A percentile compares a stretch with the other conserved stretches of the same genome.
These are phyloP conservation scores for Hydnomerulius pinastri DNA, from an alignment of 768 basidiomycete genomes.

Conservation along the genomic window DNA sequence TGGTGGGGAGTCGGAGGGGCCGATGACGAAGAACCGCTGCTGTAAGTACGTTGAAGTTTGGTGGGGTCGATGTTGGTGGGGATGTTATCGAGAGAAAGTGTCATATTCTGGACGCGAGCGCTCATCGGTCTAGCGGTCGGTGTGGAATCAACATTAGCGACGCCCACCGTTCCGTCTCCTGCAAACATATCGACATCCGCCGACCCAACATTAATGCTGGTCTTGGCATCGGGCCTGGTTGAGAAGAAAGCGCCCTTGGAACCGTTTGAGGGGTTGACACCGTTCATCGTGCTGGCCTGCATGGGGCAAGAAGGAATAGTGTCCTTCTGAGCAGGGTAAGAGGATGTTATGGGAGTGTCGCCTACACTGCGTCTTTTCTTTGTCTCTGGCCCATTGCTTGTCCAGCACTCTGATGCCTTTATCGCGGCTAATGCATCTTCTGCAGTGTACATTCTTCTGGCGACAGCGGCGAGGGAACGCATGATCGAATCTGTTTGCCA, in stretches of 20 bases:
- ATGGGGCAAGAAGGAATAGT: slow-evolving; percentile 10
- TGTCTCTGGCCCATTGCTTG: slow-evolving; percentile 39
- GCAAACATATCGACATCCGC: slow-evolving; percentile 31
- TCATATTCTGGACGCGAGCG: slow-evolving; percentile 41
- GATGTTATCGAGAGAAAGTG: slow-evolving; percentile 55
- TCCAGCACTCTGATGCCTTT: slow-evolving; percentile 38
- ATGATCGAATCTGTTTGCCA: slow-evolving; percentile 62
- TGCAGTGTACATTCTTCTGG: slow-evolving; percentile 56
- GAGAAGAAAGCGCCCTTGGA: slow-evolving; percentile 23
- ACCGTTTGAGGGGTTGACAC: slow-evolving; percentile 13
- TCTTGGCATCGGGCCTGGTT: slow-evolving; percentile 22
- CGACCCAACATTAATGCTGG: slow-evolving; percentile 10
- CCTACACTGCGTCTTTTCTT: slow-evolving; percentile 48
- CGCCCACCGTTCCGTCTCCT: slow-evolving; percentile 28
- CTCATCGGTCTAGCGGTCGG: slow-evolving; percentile 25
- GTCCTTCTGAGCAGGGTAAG: slow-evolving; percentile 29
- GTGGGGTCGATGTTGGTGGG: slow-evolving; percentile 39
- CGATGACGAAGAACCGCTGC: slow-evolving; percentile 37
- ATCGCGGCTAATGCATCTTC: slow-evolving; percentile 47
- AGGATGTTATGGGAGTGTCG: slow-evolving; percentile 36
- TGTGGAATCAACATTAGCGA: slow-evolving; percentile 22
- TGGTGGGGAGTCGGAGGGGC: slow-evolving; percentile 45
- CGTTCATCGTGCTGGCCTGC: slow-evolving; percentile 28
- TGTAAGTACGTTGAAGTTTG: slow-evolving; percentile 32
- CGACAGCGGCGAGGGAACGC: slow-evolving; percentile 50